Conservation (phyloP, 2,329 filamentous ascomycete species). For the Podosphaera aphanis region DNA sequence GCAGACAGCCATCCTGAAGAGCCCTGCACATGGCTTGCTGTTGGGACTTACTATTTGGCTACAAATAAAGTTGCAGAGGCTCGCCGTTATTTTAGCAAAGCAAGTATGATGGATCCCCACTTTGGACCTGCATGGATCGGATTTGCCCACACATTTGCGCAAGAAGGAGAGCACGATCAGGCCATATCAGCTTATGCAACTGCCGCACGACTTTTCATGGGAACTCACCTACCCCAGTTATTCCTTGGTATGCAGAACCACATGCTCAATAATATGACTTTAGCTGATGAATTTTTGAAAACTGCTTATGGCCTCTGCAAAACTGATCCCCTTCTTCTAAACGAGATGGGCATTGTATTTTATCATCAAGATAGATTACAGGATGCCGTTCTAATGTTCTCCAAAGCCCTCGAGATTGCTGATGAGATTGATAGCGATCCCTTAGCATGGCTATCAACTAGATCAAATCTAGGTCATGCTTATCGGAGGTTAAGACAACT, state of each 20-base stretch:
- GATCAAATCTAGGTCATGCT: conserved; percentile 76
- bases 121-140: conserved; percentile 97
- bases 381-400: conserved; percentile 57
- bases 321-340: conserved; percentile 71
- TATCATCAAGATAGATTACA: conserved; percentile 70
- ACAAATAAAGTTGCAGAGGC: conserved; percentile 83
- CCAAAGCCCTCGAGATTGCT: conserved; percentile 52
- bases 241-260: conserved; percentile 98
- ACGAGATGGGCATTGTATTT: conserved; percentile 88
- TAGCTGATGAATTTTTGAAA: conserved; percentile 85
- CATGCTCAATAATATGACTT: conserved; percentile 76
- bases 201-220: conserved; percentile 82
- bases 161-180: conserved; percentile 93
- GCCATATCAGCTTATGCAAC: conserved; percentile 95
- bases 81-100: conserved; percentile 86
- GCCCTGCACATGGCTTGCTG: conserved; percentile 78
- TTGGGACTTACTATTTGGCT: conserved; percentile 81
- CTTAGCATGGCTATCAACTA: conserved; percentile 58
- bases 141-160: conserved; percentile 93
- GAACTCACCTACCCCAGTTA: conserved; percentile 82
- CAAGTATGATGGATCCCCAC: conserved; percentile 90
- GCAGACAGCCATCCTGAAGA: conserved; percentile 81
- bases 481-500: conserved; percentile 49
- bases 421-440: conserved; percentile 63
- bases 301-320: conserved; percentile 66